These are phyloP conservation scores for Ochetophila trinervis DNA, from an alignment of 306 rosid species.

Conservation along the genomic window DNA sequence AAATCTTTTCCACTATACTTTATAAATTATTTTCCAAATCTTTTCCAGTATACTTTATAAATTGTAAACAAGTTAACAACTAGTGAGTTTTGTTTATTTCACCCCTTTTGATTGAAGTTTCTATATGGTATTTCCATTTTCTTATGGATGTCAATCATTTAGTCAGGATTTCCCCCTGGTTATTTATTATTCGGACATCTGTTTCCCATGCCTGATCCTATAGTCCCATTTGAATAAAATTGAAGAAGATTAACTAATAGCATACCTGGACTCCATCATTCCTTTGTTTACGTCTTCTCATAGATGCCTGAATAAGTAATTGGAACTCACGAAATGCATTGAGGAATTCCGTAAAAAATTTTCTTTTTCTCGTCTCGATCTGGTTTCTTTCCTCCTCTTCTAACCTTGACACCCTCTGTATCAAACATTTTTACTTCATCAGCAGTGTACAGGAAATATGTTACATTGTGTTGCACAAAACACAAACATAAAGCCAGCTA, in stretches of 20 bases:
- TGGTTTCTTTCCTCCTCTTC: conserved; percentile 87
- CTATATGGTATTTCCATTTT: no score
- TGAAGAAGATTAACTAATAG: conserved; percentile 14
- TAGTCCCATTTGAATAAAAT: background rate
- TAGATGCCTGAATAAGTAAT: conserved; percentile 88
- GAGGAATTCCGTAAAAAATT: conserved; percentile 80
- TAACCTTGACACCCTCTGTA: conserved; percentile 90
- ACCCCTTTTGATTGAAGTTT: no score
- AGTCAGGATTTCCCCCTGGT: no score
- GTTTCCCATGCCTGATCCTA: background rate
- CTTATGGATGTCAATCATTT: no score
- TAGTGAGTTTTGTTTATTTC: no score
- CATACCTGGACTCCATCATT: conserved; percentile 81
- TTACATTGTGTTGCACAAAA: conserved; percentile 3
- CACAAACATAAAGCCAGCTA: background rate
- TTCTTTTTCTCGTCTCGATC: conserved; percentile 83
- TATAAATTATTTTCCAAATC: no score
- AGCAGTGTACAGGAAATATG: conserved; percentile 17
- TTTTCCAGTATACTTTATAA: no score
- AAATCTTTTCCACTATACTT: no score
- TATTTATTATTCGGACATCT: no score
- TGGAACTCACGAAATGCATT: conserved; percentile 96
- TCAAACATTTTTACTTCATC: conserved; percentile 28
- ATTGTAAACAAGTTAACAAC: no score
- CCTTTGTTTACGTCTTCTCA: conserved; percentile 88